phyloP scores from a whole-genome alignment of 163 green algal genomes.

The Coccomyxa subellipsoidea region DNA sequence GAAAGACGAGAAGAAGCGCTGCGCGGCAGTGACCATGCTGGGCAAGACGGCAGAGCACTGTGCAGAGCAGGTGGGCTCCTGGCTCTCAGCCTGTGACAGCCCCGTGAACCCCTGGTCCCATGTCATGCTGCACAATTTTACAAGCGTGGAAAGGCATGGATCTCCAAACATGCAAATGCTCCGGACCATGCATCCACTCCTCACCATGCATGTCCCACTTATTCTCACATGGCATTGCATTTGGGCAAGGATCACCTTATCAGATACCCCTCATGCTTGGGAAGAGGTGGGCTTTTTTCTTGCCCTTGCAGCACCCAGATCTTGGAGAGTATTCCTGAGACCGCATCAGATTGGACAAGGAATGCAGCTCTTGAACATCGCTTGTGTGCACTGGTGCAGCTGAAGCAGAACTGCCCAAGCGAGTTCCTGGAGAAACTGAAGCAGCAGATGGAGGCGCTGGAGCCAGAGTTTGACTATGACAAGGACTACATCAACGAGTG shows the following conservation, averaged over 20 bases:
- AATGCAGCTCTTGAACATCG: too few species aligned
- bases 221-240: neutral
- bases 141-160: too few species aligned
- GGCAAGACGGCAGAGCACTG: slow-evolving; percentile 71
- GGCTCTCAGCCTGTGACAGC: neutral
- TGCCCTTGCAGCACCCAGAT: too few species aligned
- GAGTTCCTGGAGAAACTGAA: slow-evolving; percentile 14
- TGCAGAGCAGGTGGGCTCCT: slow-evolving; percentile 20
- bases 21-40: slow-evolving; percentile 70
- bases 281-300: too few species aligned
- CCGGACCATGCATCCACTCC: neutral
- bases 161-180: too few species aligned
- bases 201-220: neutral
- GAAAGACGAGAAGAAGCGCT: slow-evolving; percentile 51
- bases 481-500: slow-evolving; percentile 49
- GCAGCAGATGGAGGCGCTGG: slow-evolving; percentile 24
- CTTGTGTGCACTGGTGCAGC: slow-evolving; percentile 10
- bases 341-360: too few species aligned
- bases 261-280: too few species aligned
- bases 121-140: neutral
- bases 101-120: neutral
- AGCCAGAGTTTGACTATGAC: slow-evolving; percentile 48
- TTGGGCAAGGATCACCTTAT: neutral
- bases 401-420: slow-evolving; percentile 9
- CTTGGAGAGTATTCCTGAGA: too few species aligned